Evolutionary conservation across 2,329 filamentous ascomycete genomes (phyloP), one percentile per base, ranked within the genome.

Genomic region (Mollisia scopiformis): DNA sequence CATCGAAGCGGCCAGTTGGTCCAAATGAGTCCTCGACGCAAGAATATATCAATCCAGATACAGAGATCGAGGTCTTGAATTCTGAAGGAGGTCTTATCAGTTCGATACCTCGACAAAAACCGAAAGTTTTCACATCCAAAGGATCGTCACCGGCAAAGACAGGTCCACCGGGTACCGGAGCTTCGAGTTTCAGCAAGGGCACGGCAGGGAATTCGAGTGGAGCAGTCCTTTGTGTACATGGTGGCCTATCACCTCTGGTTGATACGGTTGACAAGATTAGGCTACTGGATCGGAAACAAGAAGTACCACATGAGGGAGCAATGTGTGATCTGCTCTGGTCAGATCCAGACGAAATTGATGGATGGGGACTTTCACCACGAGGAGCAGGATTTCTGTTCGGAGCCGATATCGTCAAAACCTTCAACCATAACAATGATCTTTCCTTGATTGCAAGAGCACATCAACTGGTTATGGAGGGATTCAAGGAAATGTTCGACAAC

Each of bases 261-360:
- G 93, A 98, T 74, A 92, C 88, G 25, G 90, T 99, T 50, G 94
- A 99, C 75, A 97, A 97, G 78, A 99, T 99, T 74, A 86, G 95
- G 23, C 82, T 98, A 14, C 85, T 99, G 23, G 96, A 99, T 75
- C 88, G 94, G 64, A 98, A 98, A 76, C 95, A 99, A 78, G 95
- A 99, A 78, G 95, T 99, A 0, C 95, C 95, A 0, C 95, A 99
- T 73, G 95, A 99, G 79, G 95, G 95, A 58, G 93, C 95, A 73
- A 99, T 99, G 95, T 99, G 95, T 77, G 95, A 99, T 76, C 83
- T 99, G 0, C 84, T 99, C 2, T 99, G 95, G 95, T 97, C 93
- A 0, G 95, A 99, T 72, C 95, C 95, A 0, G 95, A 99, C 75
- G 95, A 99, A 70, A 97, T 97, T 64, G 93, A 97, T 73, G 93